These are phyloP conservation scores for Canna indica DNA, from an alignment of 176 grass and related monocot genomes.

Conservation along the genomic window DNA sequence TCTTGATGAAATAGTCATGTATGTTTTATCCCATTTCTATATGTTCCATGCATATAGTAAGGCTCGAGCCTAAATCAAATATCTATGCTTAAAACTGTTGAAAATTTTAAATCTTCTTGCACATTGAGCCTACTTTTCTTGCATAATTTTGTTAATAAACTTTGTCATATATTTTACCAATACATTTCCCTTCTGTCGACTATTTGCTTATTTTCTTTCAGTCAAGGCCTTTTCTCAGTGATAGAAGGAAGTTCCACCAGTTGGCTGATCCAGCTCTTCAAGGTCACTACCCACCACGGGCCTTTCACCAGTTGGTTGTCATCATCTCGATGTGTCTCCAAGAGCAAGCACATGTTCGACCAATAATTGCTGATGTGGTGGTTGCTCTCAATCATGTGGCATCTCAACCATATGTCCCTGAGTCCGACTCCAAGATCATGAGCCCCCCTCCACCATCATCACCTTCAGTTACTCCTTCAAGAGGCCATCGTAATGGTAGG, in stretches of 20 bases:
- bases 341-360: conserved; percentile 77
- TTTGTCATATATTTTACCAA: not conserved
- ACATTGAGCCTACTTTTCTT: too few species aligned
- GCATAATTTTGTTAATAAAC: too few species aligned
- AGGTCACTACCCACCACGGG: conserved; percentile 42
- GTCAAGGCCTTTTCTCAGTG: conserved; percentile 62
- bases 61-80: too few species aligned
- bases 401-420: conserved; percentile 42
- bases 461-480: conserved; percentile 44
- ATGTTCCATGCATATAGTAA: too few species aligned
- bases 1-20: too few species aligned
- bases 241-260: conserved; percentile 58
- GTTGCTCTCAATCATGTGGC: conserved; percentile 63
- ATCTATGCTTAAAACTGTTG: too few species aligned
- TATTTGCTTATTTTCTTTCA: conserved; percentile 17
- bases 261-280: conserved; percentile 65
- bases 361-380: conserved; percentile 61
- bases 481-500: conserved; percentile 36
- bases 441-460: conserved; percentile 27
- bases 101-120: too few species aligned
- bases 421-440: not conserved
- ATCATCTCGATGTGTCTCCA: conserved; percentile 90
- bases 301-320: conserved; percentile 72
- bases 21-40: too few species aligned
- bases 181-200: not conserved